These are phyloP conservation scores for Beauveria medogensis DNA, from an alignment of 2,329 filamentous ascomycete genomes.

Conservation along the genomic window DNA sequence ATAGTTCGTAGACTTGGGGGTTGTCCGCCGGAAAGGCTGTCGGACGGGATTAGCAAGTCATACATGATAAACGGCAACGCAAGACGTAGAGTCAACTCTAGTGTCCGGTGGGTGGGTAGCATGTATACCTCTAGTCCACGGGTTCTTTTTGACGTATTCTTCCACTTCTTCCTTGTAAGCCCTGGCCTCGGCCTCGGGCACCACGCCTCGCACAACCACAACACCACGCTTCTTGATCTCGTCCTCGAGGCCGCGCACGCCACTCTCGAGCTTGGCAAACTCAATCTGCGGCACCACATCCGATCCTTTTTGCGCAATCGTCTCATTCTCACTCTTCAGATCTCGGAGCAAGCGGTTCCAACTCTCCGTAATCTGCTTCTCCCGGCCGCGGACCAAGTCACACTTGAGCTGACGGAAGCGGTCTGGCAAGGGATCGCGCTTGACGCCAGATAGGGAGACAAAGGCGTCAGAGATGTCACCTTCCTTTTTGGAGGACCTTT, in stretches of 20 bases:
- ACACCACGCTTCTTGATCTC: slow-evolving; percentile 55
- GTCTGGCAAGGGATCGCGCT: slow-evolving; percentile 40
- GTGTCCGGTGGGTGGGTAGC: background rate
- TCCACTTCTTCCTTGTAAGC: slow-evolving; percentile 57
- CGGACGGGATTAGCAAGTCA: background rate
- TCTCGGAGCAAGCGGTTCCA: slow-evolving; percentile 41
- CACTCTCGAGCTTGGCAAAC: slow-evolving; percentile 35
- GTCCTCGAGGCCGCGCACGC: slow-evolving; percentile 26
- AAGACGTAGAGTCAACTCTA: background rate
- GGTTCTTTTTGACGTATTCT: slow-evolving; percentile 58
- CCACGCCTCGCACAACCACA: slow-evolving; percentile 56
- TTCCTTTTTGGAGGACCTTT: slow-evolving; percentile 37
- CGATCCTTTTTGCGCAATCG: slow-evolving; percentile 36
- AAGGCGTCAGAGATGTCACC: slow-evolving; percentile 58
- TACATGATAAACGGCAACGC: too few species aligned
- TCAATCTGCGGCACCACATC: slow-evolving; percentile 45
- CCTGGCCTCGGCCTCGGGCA: slow-evolving; percentile 55
- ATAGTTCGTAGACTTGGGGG: slow-evolving; percentile 67
- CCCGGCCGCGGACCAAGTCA: slow-evolving; percentile 41
- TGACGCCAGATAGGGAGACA: slow-evolving; percentile 45
- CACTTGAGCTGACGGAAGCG: slow-evolving; percentile 49
- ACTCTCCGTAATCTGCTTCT: slow-evolving; percentile 36
- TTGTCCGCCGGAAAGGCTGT: slow-evolving; percentile 57
- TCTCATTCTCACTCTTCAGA: slow-evolving; percentile 39
- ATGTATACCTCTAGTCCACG: slow-evolving; percentile 42